A percentile compares a stretch with the other conserved stretches of the same genome.
Conservation (phyloP, 2,329 filamentous ascomycete species). For the Arthroderma sp. region DNA sequence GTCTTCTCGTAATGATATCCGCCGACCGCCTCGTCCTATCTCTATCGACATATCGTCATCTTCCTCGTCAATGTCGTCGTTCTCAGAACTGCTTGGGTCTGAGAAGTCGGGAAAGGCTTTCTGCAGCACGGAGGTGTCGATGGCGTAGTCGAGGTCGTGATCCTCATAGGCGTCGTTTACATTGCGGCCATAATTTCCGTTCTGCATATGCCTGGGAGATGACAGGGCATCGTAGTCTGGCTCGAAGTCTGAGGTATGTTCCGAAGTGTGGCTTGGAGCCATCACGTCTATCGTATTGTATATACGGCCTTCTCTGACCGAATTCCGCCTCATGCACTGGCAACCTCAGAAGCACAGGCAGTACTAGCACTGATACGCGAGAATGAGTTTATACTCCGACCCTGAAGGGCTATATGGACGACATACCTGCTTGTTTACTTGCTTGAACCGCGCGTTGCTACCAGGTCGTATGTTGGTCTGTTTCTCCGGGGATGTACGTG, state of each 20-base stretch:
- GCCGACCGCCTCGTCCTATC: slow-evolving; percentile 39
- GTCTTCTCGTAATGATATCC: slow-evolving; percentile 24
- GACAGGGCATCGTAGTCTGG: slow-evolving; percentile 30
- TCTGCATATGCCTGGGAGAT: slow-evolving; percentile 22
- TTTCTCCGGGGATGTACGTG: too few species aligned
- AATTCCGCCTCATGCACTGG: too few species aligned
- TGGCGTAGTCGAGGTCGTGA: slow-evolving; percentile 30
- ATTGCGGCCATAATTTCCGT: too few species aligned
- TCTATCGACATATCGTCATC: slow-evolving; percentile 43
- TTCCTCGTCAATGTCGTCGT: slow-evolving; percentile 18
- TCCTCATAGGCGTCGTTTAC: slow-evolving; percentile 14
- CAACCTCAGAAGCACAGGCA: too few species aligned
- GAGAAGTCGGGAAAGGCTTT: slow-evolving; percentile 38
- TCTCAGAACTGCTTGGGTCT: slow-evolving; percentile 25
- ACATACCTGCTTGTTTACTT: too few species aligned
- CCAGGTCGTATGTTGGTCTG: too few species aligned
- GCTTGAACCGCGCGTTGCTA: too few species aligned
- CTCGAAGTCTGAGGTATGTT: slow-evolving; percentile 25
- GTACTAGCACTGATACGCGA: too few species aligned
- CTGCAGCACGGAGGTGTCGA: slow-evolving; percentile 35
- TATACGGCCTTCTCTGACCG: too few species aligned
- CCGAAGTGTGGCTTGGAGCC: slow-evolving; percentile 11
- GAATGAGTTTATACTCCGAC: too few species aligned
- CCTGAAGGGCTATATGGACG: too few species aligned
- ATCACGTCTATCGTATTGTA: slow-evolving; percentile 11